Base-by-base conservation (phyloP, 306 rosid species). In the Amphicarpaea edgeworthii region DNA sequence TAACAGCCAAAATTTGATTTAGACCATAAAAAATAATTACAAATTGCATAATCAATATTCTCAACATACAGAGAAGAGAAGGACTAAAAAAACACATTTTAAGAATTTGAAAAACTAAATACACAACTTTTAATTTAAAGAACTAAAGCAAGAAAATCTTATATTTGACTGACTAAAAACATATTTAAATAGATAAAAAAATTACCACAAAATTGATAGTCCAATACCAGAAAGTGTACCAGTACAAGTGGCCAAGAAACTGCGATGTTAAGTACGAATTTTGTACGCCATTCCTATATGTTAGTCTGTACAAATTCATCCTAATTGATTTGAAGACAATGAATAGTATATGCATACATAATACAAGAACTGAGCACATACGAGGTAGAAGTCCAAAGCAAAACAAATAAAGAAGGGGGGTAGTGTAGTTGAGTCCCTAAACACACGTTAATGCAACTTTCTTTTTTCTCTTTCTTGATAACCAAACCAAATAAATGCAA, bases 271-370 rank as follows among this genome's bases (percentile, higher is more conserved):
- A 6, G 62, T 9, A 70, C 34, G 51, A 15, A 3, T 74, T 20
- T 34, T 12, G 70, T 17, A 38, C n/a, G 30, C 16, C 69, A 32
- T 16, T 63, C 69, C 47, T 34, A 47, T 34, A 26, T 55, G 68
- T 28, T 59, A 28, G 83, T 64, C 75, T 66, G 58, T 77, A 78
- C 90, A 81, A 58, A 78, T 55, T 65, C 24, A 54, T 12, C 72
- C 75, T 73, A 40, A 61, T 62, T 68, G 73, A 81, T 28, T 21
- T 50, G 76, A 70, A 68, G 74, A 70, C 47, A 76, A 78, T 71
- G 76, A 81, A 79, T 78, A 12, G 64, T 64, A 72, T 41, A 50
- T 9, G 73, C 79, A 58, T 37, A 49, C 84, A 80, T 17, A 42
- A 26, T 50, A 58, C 81, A 80, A 9, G 15, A 63, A 68, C 43